Base-by-base conservation (phyloP, 2,329 filamentous ascomycete species). In the Colletotrichum liriopes region DNA sequence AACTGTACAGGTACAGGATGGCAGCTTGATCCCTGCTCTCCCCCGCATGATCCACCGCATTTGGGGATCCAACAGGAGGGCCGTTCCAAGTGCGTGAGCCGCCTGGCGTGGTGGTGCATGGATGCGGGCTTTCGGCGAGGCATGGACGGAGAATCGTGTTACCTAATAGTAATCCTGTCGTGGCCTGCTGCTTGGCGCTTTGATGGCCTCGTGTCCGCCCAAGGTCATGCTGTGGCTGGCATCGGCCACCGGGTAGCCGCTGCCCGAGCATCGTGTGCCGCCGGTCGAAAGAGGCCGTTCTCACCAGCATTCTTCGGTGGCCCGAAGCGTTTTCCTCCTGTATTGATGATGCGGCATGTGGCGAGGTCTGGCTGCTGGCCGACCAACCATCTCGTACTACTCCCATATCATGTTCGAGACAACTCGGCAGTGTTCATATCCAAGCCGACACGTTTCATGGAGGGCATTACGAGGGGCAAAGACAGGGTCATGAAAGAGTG, bases 41-140 rank as follows among this genome's bases (percentile, higher is more conserved):
- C 61, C 61, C 61, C 61, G 61, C 61, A 64, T 55, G 61, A 64
- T 64, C 61, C 61, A 64, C 61, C 26, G 37, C 49, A 62, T 39
- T 54, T 9, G 35, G 47, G 47, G 61, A 7, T 39, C 54, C 61
- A 55, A 23, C 41, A 29, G 20, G 39, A 54, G 61, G 18, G 37
- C 49, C 49, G 35, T 32, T 54, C 47, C 47, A 20, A 45, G 49
- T 43, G 23, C 26, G 49, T 23, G 47, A 54, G 23, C 49, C 49
- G 61, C 47, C 49, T 64, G 18, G 61, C 49, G 61, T 43, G 23
- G 61, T 16, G 43, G 11, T 35, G 37, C 49, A 64, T 45, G 37
- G 49, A 37, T 52, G 37, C 2, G 16, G 26, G 49, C 16, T 54
- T n/a, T 18, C 11, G 23, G 2, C 8, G 26, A 8, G 49, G 61